Evolutionary conservation across 106 monocot species (phyloP).

Genomic region (Hemerocallis citrina): DNA sequence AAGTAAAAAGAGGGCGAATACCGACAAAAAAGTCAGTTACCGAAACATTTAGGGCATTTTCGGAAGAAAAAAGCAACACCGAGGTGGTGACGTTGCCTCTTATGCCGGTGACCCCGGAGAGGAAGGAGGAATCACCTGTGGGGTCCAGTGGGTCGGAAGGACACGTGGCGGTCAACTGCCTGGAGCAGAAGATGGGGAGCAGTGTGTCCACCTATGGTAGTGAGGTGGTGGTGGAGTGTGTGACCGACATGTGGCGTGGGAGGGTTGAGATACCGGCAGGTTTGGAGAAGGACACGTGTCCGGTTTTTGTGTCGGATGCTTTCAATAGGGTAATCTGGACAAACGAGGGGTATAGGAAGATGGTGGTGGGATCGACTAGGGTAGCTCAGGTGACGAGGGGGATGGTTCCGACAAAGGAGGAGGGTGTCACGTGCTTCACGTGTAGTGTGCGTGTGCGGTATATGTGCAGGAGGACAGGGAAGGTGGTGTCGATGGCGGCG

Average conservation of each 20-base stretch:
- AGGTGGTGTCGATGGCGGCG: slow-evolving; percentile 17
- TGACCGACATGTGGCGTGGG: slow-evolving; percentile 40
- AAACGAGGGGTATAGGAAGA: slow-evolving; percentile 8
- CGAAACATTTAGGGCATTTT: slow-evolving; percentile 4
- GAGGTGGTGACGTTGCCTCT: slow-evolving; percentile 45
- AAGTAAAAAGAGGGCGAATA: slow-evolving; percentile 16
- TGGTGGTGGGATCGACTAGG: slow-evolving; percentile 28
- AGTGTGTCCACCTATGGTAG: too few relatives aligned
- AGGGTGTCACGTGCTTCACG: slow-evolving; percentile 25
- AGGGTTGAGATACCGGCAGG: too few relatives aligned
- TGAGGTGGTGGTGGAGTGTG: slow-evolving; percentile 54
- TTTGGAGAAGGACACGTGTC: slow-evolving; percentile 33
- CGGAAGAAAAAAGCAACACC: not conserved
- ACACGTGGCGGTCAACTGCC: not conserved
- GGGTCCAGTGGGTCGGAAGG: not conserved
- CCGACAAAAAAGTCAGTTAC: not conserved
- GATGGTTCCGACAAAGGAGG: slow-evolving; percentile 4
- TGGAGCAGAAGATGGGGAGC: not conserved
- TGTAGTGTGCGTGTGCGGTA: slow-evolving; percentile 28
- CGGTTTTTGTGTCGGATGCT: slow-evolving; percentile 48
- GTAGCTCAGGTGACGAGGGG: slow-evolving; percentile 34
- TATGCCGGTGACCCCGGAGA: slow-evolving; percentile 60
- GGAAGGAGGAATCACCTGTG: slow-evolving; percentile 1
- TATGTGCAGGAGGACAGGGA: slow-evolving; percentile 13
- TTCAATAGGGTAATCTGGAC: slow-evolving; percentile 21